A percentile compares a stretch with the other conserved stretches of the same genome.
These are phyloP conservation scores for Starmerella davenportii DNA, from an alignment of 805 yeast genomes.

Conservation along the genomic window DNA sequence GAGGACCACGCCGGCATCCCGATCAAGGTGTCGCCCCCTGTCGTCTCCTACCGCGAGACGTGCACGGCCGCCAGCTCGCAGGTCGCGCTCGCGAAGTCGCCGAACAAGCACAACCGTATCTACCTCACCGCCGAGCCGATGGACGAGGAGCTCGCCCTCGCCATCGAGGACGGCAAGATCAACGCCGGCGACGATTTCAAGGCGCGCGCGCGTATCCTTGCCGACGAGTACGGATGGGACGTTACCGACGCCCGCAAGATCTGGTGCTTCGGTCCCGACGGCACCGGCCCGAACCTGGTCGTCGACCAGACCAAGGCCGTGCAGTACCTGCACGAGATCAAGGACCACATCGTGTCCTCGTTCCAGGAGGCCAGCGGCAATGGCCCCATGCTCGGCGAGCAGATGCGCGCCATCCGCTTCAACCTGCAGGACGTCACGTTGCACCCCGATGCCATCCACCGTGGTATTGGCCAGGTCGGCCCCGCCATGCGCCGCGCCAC, in stretches of 20 bases:
- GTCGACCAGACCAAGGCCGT: constrained; percentile 99
- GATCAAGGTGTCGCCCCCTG: constrained; percentile 92
- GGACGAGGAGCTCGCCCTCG: constrained; percentile 78
- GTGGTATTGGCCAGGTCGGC: constrained; percentile 99
- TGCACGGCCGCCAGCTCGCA: constrained; percentile 85
- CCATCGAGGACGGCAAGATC: constrained; percentile 84
- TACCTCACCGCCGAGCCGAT: constrained; percentile 94
- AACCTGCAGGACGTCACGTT: constrained; percentile 97
- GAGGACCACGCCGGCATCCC: constrained; percentile 99
- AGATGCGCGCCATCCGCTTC: constrained; percentile 86
- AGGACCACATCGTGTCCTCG: constrained; percentile 98
- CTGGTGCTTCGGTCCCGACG: constrained; percentile 99
- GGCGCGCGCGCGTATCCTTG: constrained; percentile 96
- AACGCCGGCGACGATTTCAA: constrained; percentile 95
- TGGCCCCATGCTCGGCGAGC: constrained; percentile 97
- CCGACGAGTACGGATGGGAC: constrained; percentile 99
- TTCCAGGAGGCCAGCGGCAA: constrained; percentile 99
- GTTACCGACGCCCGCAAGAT: constrained; percentile 99
- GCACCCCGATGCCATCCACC: constrained; percentile 99
- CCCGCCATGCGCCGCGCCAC: constrained; percentile 99
- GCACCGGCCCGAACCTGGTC: constrained; percentile 95
- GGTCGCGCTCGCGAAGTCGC: constrained; percentile 95
- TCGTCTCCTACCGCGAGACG: constrained; percentile 97
- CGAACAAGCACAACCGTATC: constrained; percentile 99
- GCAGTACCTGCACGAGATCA: constrained; percentile 95